Evolutionary conservation across 225 moss, liverwort and hornwort species (phyloP), one percentile per base, ranked within the genome.

Genomic region (Thuidium tamariscinum): DNA sequence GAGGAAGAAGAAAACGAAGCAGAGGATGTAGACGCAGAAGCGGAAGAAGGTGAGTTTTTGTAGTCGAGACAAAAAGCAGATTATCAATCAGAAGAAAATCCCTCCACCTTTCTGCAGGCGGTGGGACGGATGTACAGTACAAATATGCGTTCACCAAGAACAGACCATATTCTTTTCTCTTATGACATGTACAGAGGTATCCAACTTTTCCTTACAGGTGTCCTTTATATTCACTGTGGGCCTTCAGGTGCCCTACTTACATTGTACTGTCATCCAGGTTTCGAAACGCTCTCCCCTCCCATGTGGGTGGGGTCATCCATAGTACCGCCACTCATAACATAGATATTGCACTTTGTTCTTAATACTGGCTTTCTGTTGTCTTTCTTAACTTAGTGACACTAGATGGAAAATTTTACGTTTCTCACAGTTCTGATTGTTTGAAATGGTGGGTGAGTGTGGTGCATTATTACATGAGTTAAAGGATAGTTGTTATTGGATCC

Each of bases 1-100:
- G 96, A 95, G 72, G 97, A 96, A 22, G 96, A 96, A 82, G 96
- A 95, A 60, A 96, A 95, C 79, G 97, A 97, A 86, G 96, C 92
- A n/a, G 96, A 97, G 74, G 96, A 97, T 81, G 95, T 88, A 41
- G 97, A 97, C 52, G 95, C 91, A 32, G 96, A 97, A 82, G 90
- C 92, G 22, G 97, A 97, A 88, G 97, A 96, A 90, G 94, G 95
- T 81, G 96, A 96, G 83, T 96, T 96, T 82, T 89, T 95, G 90
- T 97, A 96, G 92, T 49, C 77, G 65, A 65, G 76, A 72, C 66
- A 55, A 39, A 54, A 39, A 55, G 48, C 41, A 68, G 39, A 23
- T 57, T 65, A 42, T 10, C 13, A 18, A 4, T 9, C 66, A 12
- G 80, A 87, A 51, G 30, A 37, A 44, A 70, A 41, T 46, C 26